Evolutionary conservation across 2,329 filamentous ascomycete genomes (phyloP), one percentile per base, ranked within the genome.

Genomic region (Periconia sp.): DNA sequence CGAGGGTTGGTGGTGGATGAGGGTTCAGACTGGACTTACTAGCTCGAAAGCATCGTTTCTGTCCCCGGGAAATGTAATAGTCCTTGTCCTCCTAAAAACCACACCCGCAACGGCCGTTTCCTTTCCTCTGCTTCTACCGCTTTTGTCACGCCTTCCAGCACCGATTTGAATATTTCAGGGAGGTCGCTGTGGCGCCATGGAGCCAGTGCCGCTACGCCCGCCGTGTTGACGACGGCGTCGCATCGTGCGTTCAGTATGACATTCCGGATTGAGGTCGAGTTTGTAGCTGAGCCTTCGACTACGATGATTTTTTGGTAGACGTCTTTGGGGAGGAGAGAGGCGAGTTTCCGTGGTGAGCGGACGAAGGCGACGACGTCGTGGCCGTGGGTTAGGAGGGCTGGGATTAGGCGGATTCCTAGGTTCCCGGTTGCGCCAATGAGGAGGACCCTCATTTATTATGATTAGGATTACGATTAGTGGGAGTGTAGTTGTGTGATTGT

Each of bases 391-490:
- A 73, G 68, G n/a, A 73, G 66, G 6, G 74, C 70, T 17, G 70
- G 54, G 43, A 76, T 60, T 18, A 71, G 67, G 51, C 74, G 71
- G 45, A 61, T 47, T 23, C 75, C 75, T 14, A 77, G 55, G 42
- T 75, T 75, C 11, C 74, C 75, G 20, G 72, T 77, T 62, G 69
- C 70, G 23, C 74, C 74, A 40, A 78, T 58, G 33, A 77, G 66
- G 46, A 77, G 68, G 53, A 76, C 73, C 47, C 71, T 72, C 74
- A 78, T 78, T 63, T 42, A 11, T 52, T 50, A 42, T 37, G 45
- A 19, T 40, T 15, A 23, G n/a, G 17, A 5, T 44, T 15, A 57
- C 58, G 57, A 23, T 35, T 20, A 35, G 15, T 17, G 6, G 27
- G 10, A 18, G 10, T 14, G 31, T 33, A 14, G 11, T 5, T 37